phyloP scores from a whole-genome alignment of 345 rosid genomes.

The Citrus glauca region DNA sequence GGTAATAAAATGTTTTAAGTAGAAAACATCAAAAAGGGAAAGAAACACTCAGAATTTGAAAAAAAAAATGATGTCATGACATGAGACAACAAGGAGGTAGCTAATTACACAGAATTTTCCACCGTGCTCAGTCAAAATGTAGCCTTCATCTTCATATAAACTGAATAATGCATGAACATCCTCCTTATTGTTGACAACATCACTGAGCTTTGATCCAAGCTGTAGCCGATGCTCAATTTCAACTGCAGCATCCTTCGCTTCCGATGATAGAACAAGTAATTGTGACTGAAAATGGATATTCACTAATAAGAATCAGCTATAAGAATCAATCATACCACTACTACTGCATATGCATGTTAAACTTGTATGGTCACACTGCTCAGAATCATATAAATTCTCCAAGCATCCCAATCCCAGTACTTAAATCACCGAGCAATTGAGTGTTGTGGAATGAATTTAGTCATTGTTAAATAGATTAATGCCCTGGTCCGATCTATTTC shows the following conservation, averaged over 20 bases:
- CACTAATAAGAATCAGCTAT: background rate
- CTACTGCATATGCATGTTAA: background rate
- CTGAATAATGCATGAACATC: constrained; percentile 66
- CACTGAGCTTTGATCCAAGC: constrained; percentile 82
- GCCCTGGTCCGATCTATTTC: background rate
- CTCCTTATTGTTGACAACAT: constrained; percentile 61
- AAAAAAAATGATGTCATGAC: background rate
- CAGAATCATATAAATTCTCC: background rate
- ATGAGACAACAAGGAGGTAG: background rate
- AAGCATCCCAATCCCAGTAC: background rate
- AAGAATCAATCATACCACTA: constrained; percentile 2
- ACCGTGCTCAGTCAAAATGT: constrained; percentile 67
- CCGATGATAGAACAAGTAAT: constrained; percentile 44
- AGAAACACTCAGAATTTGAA: background rate
- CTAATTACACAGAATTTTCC: constrained; percentile 74
- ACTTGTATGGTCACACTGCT: background rate
- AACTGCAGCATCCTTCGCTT: constrained; percentile 75
- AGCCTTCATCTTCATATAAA: constrained; percentile 71
- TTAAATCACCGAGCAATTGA: background rate
- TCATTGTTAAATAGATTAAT: background rate
- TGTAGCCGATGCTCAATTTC: constrained; percentile 66
- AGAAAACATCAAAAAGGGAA: background rate
- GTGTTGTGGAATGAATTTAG: background rate
- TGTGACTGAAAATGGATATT: constrained; percentile 32
- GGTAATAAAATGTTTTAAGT: background rate